A percentile compares a stretch with the other conserved stretches of the same genome.
These are phyloP conservation scores for Pichia occidentalis DNA, from an alignment of 805 yeast genomes.

Conservation along the genomic window DNA sequence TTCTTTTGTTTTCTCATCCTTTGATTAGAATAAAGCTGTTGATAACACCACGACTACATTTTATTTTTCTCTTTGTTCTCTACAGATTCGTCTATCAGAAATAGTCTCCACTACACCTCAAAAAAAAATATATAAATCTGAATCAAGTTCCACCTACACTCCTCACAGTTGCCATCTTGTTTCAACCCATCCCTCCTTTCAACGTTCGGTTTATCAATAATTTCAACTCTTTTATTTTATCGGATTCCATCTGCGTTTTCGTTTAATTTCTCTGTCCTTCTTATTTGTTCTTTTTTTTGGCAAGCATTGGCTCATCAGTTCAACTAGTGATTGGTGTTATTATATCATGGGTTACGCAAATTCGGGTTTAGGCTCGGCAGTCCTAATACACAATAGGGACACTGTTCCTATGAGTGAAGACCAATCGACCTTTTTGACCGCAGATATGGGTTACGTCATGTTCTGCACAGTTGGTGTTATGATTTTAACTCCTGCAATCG, in stretches of 20 bases:
- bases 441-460: slow-evolving; percentile 46
- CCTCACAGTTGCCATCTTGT: too few relatives aligned
- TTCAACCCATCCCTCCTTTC: too few relatives aligned
- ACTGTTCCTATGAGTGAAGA: slow-evolving; percentile 30
- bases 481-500: slow-evolving; percentile 40
- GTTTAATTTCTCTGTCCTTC: not conserved
- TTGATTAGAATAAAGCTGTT: too few relatives aligned
- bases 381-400: slow-evolving; percentile 21
- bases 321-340: not conserved
- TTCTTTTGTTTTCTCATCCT: too few relatives aligned
- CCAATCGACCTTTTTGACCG: slow-evolving; percentile 30
- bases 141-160: too few relatives aligned
- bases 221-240: too few relatives aligned
- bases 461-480: slow-evolving; percentile 43
- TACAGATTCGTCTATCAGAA: too few relatives aligned
- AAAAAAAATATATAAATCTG: too few relatives aligned
- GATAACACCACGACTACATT: too few relatives aligned
- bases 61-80: too few relatives aligned
- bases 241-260: not conserved
- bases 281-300: not conserved
- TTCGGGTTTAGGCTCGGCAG: slow-evolving; percentile 29
- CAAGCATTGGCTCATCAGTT: not conserved
- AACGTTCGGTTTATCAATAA: too few relatives aligned
- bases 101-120: too few relatives aligned
- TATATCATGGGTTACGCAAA: slow-evolving; percentile 27